These are phyloP conservation scores for Wickerhamiella cacticola DNA, from an alignment of 805 yeast species.

Conservation along the genomic window DNA sequence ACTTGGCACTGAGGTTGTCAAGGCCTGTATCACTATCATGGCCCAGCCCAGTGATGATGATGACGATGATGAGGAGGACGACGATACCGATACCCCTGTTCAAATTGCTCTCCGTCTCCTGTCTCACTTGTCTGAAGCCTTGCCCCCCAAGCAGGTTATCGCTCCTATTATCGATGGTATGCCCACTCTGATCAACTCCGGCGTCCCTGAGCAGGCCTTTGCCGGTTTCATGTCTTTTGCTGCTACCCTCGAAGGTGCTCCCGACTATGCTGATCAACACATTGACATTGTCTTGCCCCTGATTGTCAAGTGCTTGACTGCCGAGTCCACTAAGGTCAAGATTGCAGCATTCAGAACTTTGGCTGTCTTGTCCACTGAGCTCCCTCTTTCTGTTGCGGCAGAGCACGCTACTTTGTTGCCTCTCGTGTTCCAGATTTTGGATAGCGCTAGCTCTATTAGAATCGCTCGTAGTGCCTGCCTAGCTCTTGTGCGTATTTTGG, in stretches of 20 bases:
- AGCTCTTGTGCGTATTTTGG: constrained; percentile 85
- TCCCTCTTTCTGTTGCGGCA: constrained; percentile 74
- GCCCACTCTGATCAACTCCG: constrained; percentile 34
- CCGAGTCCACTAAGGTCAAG: constrained; percentile 59
- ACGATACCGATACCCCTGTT: constrained; percentile 76
- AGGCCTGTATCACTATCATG: constrained; percentile 62
- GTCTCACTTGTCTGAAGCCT: constrained; percentile 62
- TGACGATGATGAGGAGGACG: constrained; percentile 75
- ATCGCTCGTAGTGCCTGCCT: constrained; percentile 83
- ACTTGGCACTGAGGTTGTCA: constrained; percentile 69
- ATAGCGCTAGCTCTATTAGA: constrained; percentile 67
- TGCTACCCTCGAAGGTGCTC: constrained; percentile 82
- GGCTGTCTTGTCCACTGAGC: constrained; percentile 63
- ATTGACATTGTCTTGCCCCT: constrained; percentile 60
- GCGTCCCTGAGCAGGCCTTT: constrained; percentile 69
- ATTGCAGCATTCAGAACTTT: constrained; percentile 78
- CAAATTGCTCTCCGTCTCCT: constrained; percentile 69
- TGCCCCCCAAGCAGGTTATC: constrained; percentile 89
- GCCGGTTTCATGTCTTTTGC: constrained; percentile 76
- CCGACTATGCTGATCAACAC: constrained; percentile 75
- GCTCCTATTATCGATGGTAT: constrained; percentile 52
- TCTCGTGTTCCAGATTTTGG: constrained; percentile 73
- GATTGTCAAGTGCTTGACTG: constrained; percentile 65
- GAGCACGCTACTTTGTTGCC: constrained; percentile 77
- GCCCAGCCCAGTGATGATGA: constrained; percentile 67